These are phyloP conservation scores for Apophysomyces elegans DNA, from an alignment of 371 early-diverging fungal species.

Conservation along the genomic window DNA sequence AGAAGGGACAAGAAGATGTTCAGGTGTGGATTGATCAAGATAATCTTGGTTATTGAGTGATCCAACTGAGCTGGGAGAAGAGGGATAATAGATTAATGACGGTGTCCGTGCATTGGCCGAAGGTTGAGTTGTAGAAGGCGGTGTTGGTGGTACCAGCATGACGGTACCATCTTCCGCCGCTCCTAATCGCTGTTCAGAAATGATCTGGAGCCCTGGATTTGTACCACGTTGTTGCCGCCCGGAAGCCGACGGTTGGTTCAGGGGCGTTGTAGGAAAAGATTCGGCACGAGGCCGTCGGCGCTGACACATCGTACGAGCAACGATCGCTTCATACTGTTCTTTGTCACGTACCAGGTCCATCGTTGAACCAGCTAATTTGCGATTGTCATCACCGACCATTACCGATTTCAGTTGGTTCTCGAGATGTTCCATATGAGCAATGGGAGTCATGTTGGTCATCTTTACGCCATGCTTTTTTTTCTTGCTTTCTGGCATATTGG, in stretches of 20 bases:
- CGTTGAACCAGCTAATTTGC: background rate
- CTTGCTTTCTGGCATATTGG: slow-evolving; percentile 8
- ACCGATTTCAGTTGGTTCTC: slow-evolving; percentile 9
- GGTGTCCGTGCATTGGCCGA: slow-evolving; percentile 24
- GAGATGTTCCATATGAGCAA: slow-evolving; percentile 17
- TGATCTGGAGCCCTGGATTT: slow-evolving; percentile 15
- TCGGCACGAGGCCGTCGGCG: slow-evolving; percentile 29
- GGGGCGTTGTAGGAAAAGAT: background rate
- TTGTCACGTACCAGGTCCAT: slow-evolving; percentile 29
- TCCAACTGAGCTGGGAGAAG: slow-evolving; percentile 45
- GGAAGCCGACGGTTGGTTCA: background rate
- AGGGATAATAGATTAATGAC: slow-evolving; percentile 39
- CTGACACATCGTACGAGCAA: slow-evolving; percentile 28
- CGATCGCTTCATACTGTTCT: slow-evolving; percentile 39
- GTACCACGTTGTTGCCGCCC: slow-evolving; percentile 4
- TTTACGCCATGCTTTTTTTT: slow-evolving; percentile 35
- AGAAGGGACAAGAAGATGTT: slow-evolving; percentile 8
- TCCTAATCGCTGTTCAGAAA: slow-evolving; percentile 17
- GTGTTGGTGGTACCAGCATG: slow-evolving; percentile 18
- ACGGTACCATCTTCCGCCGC: slow-evolving; percentile 1
- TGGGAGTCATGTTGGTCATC: slow-evolving; percentile 15
- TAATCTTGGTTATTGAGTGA: slow-evolving; percentile 17
- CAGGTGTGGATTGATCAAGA: background rate
- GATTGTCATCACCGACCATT: slow-evolving; percentile 17
- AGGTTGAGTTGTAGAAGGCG: slow-evolving; percentile 19